phyloP scores from a whole-genome alignment of 2,329 filamentous ascomycete genomes.

The Aspergillus fijiensis region DNA sequence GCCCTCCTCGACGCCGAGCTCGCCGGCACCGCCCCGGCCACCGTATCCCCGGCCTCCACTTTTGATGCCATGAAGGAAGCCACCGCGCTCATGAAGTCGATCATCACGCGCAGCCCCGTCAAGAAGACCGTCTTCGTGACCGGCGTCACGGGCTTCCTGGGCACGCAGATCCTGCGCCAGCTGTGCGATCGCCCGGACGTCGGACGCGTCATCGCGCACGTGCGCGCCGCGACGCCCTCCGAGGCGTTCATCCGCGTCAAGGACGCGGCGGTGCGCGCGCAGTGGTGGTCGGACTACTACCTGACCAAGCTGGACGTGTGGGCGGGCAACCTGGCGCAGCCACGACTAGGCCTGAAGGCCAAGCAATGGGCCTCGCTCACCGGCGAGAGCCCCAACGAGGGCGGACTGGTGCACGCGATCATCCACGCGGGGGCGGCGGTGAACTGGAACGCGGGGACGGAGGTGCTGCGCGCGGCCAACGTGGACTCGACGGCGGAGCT shows the following conservation, averaged over 20 bases:
- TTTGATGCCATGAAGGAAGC: constrained; percentile 18
- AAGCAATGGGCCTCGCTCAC: constrained; percentile 6
- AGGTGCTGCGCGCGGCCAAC: constrained; percentile 10
- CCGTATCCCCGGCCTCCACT: background rate
- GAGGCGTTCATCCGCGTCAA: constrained; percentile 4
- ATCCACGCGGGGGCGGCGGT: constrained; percentile 13
- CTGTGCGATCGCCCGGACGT: constrained; percentile 14
- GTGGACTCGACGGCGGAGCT: constrained; percentile 12
- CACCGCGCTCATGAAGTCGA: constrained; percentile 7
- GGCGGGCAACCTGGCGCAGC: constrained; percentile 20
- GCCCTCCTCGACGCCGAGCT: constrained; percentile 12
- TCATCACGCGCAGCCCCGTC: background rate
- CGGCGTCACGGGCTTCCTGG: constrained; percentile 24
- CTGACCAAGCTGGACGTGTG: constrained; percentile 21
- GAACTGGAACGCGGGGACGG: constrained; percentile 9
- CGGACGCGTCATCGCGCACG: constrained; percentile 16
- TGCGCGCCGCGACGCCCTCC: constrained; percentile 11
- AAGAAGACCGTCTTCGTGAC: constrained; percentile 22
- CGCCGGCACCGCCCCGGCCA: background rate
- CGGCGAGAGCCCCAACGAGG: constrained; percentile 4
- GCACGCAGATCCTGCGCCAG: constrained; percentile 23
- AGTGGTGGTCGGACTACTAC: constrained; percentile 21
- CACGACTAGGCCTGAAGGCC: constrained; percentile 8
- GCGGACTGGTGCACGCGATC: constrained; percentile 10
- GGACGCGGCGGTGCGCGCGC: constrained; percentile 12